Percentiles rank a stretch among this genome's conserved stretches.
Conservation (phyloP, 2,329 filamentous ascomycete species). For the Alternaria panax region DNA sequence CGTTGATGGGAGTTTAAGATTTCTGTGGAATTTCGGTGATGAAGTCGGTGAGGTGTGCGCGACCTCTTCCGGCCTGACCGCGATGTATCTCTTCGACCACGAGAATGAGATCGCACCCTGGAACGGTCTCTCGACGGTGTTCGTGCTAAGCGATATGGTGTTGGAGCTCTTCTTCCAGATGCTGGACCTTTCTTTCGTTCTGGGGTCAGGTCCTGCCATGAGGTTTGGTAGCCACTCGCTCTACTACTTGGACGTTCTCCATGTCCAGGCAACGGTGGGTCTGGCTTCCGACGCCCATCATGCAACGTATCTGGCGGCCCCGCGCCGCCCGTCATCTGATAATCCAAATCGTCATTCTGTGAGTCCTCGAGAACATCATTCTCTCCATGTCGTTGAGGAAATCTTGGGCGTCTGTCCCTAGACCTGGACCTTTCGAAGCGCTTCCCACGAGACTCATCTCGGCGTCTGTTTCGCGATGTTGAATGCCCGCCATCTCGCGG, state of each 20-base stretch:
- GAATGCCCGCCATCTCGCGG: background rate
- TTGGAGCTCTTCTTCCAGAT: background rate
- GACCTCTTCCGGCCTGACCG: background rate
- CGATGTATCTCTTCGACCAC: background rate
- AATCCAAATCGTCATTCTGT: background rate
- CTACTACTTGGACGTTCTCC: background rate
- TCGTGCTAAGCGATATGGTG: background rate
- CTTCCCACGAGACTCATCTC: background rate
- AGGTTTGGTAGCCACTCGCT: conserved; percentile 3
- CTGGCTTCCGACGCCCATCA: background rate
- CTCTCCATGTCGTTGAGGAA: background rate
- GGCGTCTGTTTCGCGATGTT: background rate
- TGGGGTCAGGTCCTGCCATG: background rate
- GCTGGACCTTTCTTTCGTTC: background rate
- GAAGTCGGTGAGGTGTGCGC: background rate
- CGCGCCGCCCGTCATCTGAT: conserved; percentile 15
- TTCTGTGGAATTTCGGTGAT: background rate
- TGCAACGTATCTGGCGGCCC: conserved; percentile 2
- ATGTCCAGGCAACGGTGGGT: background rate
- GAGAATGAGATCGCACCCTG: background rate
- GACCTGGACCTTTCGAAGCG: background rate
- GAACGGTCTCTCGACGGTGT: background rate
- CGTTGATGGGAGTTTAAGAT: background rate
- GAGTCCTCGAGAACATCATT: background rate
- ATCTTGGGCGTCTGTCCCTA: background rate